Evolutionary conservation across 306 rosid genomes (phyloP), one percentile per base, ranked within the genome.

Genomic region (Pterocarpus macrocarpus): DNA sequence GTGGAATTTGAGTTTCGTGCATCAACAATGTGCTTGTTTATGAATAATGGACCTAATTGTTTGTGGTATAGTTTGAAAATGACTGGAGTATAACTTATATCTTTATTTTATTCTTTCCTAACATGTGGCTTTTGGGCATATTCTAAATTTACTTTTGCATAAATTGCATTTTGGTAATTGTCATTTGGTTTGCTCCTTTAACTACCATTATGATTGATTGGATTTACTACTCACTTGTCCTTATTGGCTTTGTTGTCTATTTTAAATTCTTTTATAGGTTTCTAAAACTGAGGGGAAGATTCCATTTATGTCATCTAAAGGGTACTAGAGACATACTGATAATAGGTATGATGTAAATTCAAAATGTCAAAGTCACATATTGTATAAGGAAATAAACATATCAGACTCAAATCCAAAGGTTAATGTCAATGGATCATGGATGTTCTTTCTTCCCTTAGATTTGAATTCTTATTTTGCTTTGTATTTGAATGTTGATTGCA

Each of bases 321-420:
- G 97, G 98, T 94, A 91, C 30, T 58, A 50, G 57, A 55, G 56
- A 75, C 63, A 64, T 17, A 30, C 63, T 30, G 8, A 36, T 58
- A 28, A 36, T 83, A 94, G 98, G 98, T 91, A 88, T 71, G 95
- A 94, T 64, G 94, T 90, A 85, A 94, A 85, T 82, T 64, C 85
- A 35, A 84, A 83, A 66, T 90, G 70, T 10, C 79, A 43, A 3
- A 63, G 82, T 83, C 82, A 83, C 64, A 77, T 82, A 64, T 44
- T 83, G 70, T 83, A 83, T 75, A 87, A 68, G 88, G 93, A 85
- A 85, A 81, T 81, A 66, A 80, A 86, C 53, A 71, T 81, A 41
- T 73, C 67, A 67, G 84, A 72, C 49, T 79, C 86, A 44, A 86
- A 73, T 78, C 64, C 78, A 64, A 89, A 88, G 39, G 85, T 81